Conservation (phyloP, 352 stramenopile species). For the Pythium brassicae region DNA sequence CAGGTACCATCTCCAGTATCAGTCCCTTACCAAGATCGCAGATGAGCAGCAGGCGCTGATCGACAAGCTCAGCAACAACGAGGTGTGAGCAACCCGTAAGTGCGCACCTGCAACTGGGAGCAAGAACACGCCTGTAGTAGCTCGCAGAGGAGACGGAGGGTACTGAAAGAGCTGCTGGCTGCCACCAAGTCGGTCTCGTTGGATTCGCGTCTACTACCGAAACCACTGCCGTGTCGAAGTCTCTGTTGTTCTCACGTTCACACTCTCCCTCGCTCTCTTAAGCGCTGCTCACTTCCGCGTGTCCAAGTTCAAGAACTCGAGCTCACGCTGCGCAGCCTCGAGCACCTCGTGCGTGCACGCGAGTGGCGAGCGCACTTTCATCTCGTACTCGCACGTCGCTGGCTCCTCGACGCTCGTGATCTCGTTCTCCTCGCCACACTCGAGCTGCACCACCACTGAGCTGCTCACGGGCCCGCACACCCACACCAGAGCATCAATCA, state of each 20-base stretch:
- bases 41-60: constrained; percentile 80
- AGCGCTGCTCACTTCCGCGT: not conserved
- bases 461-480: constrained; percentile 19
- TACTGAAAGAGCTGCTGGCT: too few relatives aligned
- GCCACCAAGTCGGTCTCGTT: too few relatives aligned
- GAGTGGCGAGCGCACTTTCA: constrained; percentile 65
- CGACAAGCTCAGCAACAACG: constrained; percentile 87
- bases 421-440: constrained; percentile 76
- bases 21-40: constrained; percentile 73
- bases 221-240: not conserved
- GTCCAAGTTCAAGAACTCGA: constrained; percentile 41
- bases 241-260: not conserved
- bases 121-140: not conserved
- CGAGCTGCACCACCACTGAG: constrained; percentile 67
- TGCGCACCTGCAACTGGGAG: not conserved
- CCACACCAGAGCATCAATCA: not conserved
- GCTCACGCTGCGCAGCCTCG: constrained; percentile 30
- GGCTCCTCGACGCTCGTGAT: constrained; percentile 90
- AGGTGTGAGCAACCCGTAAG: constrained; percentile 32
- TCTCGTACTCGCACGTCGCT: constrained; percentile 91
- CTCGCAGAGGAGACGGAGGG: too few relatives aligned
- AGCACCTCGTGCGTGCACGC: constrained; percentile 54
- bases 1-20: constrained; percentile 75
- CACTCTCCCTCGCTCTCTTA: not conserved
- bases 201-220: too few relatives aligned